A percentile compares a stretch with the other conserved stretches of the same genome.
These are phyloP conservation scores for Amaranthus hypochondriacus DNA, from an alignment of 148 eudicot species.

Conservation along the genomic window DNA sequence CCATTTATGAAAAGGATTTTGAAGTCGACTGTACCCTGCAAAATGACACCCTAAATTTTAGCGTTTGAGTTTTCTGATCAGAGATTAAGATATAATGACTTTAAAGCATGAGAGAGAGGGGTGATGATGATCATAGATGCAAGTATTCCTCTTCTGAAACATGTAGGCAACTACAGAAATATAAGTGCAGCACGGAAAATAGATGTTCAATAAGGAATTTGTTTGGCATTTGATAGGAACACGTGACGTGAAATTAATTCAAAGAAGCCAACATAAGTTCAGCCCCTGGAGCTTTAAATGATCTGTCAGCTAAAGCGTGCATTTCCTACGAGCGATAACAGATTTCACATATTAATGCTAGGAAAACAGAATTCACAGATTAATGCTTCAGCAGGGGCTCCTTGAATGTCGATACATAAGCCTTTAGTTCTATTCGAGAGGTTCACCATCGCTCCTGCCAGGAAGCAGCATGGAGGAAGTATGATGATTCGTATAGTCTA, in stretches of 20 bases:
- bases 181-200: neutral
- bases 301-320: conserved; percentile 8
- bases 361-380: neutral
- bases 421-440: neutral
- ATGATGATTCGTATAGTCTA: neutral
- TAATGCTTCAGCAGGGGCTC: conserved; percentile 1
- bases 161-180: neutral
- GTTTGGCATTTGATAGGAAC: conserved; percentile 1
- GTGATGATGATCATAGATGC: neutral
- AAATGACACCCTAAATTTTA: neutral
- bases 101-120: neutral
- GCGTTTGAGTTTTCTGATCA: neutral
- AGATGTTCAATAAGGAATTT: conserved; percentile 6
- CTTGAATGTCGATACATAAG: neutral
- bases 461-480: neutral
- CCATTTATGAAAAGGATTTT: conserved; percentile 15
- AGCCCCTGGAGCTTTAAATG: neutral
- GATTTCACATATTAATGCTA: neutral
- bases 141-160: neutral
- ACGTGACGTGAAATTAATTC: neutral
- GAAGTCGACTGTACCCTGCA: conserved; percentile 14
- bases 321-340: neutral
- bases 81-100: no score
- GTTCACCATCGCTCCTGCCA: conserved; percentile 9
- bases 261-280: conserved; percentile 4